Evolutionary conservation across 345 rosid genomes (phyloP).

Genomic region (Durio zibethinus): DNA sequence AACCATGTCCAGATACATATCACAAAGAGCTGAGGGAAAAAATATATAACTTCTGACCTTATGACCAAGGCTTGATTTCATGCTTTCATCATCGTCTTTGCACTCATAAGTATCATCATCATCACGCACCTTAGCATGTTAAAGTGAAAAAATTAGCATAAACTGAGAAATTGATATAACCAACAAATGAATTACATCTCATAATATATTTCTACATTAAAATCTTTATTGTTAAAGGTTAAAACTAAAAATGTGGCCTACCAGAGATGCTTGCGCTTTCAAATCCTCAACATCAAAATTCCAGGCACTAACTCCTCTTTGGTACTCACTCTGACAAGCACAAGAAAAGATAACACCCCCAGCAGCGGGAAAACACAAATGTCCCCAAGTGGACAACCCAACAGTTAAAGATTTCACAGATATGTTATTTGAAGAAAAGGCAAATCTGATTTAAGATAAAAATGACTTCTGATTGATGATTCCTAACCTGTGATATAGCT

Average conservation of each 20-base stretch:
- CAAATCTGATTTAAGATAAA: neutral
- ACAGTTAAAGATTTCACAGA: neutral
- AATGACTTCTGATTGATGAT: neutral
- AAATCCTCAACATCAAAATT: constrained; percentile 91
- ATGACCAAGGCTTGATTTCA: constrained; percentile 32
- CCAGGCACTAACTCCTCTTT: constrained; percentile 99
- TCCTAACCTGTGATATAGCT: constrained; percentile 80
- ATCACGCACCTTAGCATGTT: constrained; percentile 57
- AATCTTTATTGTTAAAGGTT: constrained; percentile 3
- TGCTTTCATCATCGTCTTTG: constrained; percentile 56
- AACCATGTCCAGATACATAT: neutral
- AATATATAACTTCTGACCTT: constrained; percentile 38
- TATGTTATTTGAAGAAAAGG: neutral
- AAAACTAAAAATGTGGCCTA: constrained; percentile 32
- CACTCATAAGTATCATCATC: constrained; percentile 62
- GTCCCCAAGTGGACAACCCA: neutral
- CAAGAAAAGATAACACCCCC: constrained; percentile 2
- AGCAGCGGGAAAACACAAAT: constrained; percentile 5
- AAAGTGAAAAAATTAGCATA: constrained; percentile 16
- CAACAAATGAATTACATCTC: constrained; percentile 6
- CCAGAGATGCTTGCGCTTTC: constrained; percentile 92
- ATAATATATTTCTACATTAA: neutral
- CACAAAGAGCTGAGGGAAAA: neutral
- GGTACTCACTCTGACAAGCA: constrained; percentile 79
- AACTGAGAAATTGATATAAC: constrained; percentile 5